A percentile compares a stretch with the other conserved stretches of the same genome.
Conservation (phyloP, 2,329 filamentous ascomycete species). For the Dactylellina drechsleri region DNA sequence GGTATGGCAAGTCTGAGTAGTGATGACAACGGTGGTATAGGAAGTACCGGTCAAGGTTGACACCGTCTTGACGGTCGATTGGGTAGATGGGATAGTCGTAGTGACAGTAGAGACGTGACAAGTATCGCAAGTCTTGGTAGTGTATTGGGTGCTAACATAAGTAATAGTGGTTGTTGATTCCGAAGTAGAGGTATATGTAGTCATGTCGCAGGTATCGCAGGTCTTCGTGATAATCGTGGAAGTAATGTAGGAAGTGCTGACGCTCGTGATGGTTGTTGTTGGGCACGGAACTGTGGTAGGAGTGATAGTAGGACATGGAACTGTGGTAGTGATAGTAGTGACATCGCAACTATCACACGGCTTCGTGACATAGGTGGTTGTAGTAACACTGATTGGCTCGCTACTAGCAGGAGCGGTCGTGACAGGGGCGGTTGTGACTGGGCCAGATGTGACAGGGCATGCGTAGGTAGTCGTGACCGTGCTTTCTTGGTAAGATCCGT, state of each 20-base stretch:
- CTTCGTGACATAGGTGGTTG: constrained; percentile 28
- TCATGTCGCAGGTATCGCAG: not conserved
- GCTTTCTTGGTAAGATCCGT: too few relatives aligned
- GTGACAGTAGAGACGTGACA: constrained; percentile 28
- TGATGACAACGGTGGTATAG: constrained; percentile 23
- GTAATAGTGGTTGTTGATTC: not conserved
- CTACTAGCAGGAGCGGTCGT: not conserved
- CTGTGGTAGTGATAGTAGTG: constrained; percentile 25
- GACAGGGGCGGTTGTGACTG: not conserved
- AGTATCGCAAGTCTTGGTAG: constrained; percentile 27
- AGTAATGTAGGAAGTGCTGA: constrained; percentile 2
- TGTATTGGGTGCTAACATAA: constrained; percentile 1
- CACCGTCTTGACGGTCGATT: not conserved
- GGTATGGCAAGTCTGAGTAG: constrained; percentile 31
- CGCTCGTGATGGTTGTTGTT: not conserved
- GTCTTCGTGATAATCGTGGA: constrained; percentile 9
- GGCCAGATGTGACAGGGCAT: not conserved
- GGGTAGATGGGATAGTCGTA: constrained; percentile 24
- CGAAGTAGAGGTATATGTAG: not conserved
- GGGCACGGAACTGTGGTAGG: constrained; percentile 25
- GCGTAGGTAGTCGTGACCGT: not conserved
- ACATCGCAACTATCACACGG: constrained; percentile 14
- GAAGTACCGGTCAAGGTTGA: constrained; percentile 6
- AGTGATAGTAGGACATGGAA: constrained; percentile 16
- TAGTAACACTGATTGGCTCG: not conserved